Percentiles rank a stretch among this genome's conserved stretches.
Conservation (phyloP, 805 yeast species). For the Kodamaea neixiangensis region DNA sequence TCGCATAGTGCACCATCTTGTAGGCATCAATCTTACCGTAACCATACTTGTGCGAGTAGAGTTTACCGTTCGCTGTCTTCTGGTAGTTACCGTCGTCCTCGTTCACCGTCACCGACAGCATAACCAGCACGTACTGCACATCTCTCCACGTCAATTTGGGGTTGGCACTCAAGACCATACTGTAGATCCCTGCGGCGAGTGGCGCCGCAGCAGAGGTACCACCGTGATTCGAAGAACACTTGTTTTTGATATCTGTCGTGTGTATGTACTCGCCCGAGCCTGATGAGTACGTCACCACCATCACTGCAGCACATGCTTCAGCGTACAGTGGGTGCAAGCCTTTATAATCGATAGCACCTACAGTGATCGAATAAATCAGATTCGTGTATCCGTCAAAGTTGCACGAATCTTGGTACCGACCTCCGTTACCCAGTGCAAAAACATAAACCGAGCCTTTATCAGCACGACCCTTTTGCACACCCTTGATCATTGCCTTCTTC, state of each 20-base stretch:
- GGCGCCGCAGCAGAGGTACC: conserved; percentile 99
- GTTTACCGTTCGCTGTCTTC: conserved; percentile 60
- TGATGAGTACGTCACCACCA: conserved; percentile 91
- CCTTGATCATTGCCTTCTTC: conserved; percentile 79
- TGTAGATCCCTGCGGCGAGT: conserved; percentile 92
- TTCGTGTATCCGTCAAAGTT: conserved; percentile 97
- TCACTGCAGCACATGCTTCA: conserved; percentile 91
- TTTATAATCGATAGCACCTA: conserved; percentile 86
- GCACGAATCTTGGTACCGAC: conserved; percentile 78
- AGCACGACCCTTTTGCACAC: conserved; percentile 77
- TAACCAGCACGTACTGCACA: conserved; percentile 78
- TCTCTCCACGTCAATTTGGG: conserved; percentile 95
- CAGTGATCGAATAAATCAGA: conserved; percentile 90
- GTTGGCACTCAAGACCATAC: conserved; percentile 78
- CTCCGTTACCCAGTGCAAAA: conserved; percentile 97
- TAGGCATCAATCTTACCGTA: conserved; percentile 91
- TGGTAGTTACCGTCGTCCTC: conserved; percentile 76
- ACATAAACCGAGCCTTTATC: conserved; percentile 87
- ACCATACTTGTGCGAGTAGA: conserved; percentile 85
- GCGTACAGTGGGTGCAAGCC: conserved; percentile 89
- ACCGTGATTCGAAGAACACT: conserved; percentile 78
- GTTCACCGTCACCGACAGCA: conserved; percentile 69
- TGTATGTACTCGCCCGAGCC: conserved; percentile 89
- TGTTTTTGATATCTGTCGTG: conserved; percentile 74
- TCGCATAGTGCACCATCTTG: conserved; percentile 68